Percentiles rank a stretch among this genome's conserved stretches.
Evolutionary conservation across 2,329 filamentous ascomycete species (phyloP).

Genomic region (Colletotrichum sp.): DNA sequence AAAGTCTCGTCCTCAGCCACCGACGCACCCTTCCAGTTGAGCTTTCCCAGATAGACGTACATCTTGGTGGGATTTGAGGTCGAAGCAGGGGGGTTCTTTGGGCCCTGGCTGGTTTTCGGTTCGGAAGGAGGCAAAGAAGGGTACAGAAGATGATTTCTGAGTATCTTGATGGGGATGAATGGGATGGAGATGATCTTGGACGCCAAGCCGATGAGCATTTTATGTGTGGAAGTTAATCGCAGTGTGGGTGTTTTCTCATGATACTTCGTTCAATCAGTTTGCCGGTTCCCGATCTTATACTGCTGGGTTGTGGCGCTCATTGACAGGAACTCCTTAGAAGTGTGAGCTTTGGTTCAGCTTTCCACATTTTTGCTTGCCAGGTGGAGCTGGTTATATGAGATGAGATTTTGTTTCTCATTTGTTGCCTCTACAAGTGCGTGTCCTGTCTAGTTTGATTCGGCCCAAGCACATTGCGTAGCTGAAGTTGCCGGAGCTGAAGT

Average conservation of each 20-base stretch:
- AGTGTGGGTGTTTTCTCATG: neutral
- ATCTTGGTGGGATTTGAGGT: neutral
- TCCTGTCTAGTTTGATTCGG: neutral
- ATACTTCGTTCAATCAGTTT: neutral
- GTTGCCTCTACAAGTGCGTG: neutral
- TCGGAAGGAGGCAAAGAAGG: neutral
- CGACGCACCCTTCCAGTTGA: neutral
- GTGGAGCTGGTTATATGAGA: neutral
- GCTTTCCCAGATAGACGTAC: neutral
- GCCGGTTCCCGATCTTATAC: neutral
- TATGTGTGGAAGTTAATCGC: neutral
- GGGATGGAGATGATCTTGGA: neutral
- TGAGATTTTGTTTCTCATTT: neutral
- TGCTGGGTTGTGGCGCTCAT: neutral
- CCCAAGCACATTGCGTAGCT: accelerated
- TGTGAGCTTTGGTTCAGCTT: accelerated
- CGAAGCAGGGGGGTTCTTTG: neutral
- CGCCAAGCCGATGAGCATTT: neutral
- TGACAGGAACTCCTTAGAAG: neutral
- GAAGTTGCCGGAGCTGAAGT: neutral
- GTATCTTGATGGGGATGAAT: neutral
- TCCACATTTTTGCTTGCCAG: neutral
- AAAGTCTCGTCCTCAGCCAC: neutral
- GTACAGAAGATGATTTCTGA: neutral
- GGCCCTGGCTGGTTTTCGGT: neutral